Evolutionary conservation across 169 alveolate genomes (phyloP).

Genomic region (Plasmodium relictum): DNA sequence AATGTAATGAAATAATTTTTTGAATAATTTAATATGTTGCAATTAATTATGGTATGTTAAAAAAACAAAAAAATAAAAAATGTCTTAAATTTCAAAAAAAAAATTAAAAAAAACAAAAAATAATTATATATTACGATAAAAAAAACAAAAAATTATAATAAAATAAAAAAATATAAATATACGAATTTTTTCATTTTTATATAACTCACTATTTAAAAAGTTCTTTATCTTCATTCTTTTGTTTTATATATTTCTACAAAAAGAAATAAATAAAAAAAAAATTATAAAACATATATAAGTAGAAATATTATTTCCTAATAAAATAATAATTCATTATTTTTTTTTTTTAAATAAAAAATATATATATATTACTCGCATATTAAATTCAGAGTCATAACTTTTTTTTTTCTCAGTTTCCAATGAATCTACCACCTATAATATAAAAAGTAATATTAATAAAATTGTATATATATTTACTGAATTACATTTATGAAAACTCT

Average conservation of each 20-base stretch:
- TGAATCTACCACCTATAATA: conserved; percentile 36
- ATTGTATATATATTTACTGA: not conserved
- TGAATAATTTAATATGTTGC: too few species aligned
- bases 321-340: too few species aligned
- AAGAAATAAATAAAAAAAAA: not conserved
- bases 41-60: not conserved
- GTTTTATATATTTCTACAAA: conserved; percentile 34
- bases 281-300: not conserved
- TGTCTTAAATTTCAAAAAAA: too few species aligned
- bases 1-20: too few species aligned
- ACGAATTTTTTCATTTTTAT: not conserved
- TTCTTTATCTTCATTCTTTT: conserved; percentile 10
- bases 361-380: conserved; percentile 14
- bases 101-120: not conserved
- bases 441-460: not conserved
- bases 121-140: not conserved
- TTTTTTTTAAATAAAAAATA: too few species aligned
- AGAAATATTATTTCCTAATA: not conserved
- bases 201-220: conserved; percentile 13
- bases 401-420: conserved; percentile 47
- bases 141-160: not conserved
- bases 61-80: not conserved
- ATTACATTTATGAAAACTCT: conserved; percentile 1
- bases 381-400: conserved; percentile 40
- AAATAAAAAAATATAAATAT: not conserved